Evolutionary conservation across 2,329 filamentous ascomycete species (phyloP).

Genomic region (Pseudogymnoascus sp.): DNA sequence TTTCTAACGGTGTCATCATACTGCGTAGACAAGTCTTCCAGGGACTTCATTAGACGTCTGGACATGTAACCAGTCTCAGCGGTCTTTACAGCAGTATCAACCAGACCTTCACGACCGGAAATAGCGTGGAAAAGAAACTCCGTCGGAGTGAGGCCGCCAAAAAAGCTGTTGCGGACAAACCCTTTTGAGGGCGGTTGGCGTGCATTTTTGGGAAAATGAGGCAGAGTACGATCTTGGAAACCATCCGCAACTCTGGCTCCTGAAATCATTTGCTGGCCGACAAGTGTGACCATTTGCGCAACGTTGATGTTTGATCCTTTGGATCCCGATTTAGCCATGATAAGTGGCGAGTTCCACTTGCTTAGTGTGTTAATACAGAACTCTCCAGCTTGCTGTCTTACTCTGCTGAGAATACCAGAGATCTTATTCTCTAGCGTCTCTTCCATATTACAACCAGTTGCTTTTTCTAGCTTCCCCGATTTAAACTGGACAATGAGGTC

Average conservation of each 20-base stretch:
- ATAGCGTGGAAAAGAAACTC: constrained; percentile 99
- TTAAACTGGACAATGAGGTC: constrained; percentile 76
- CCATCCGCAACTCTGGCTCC: constrained; percentile 88
- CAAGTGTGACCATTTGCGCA: constrained; percentile 95
- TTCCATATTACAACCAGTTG: constrained; percentile 83
- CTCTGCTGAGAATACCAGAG: constrained; percentile 83
- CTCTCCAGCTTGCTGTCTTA: constrained; percentile 83
- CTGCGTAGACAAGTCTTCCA: constrained; percentile 87
- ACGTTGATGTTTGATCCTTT: constrained; percentile 98
- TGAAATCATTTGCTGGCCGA: constrained; percentile 96
- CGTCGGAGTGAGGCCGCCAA: constrained; percentile 77
- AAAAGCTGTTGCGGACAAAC: constrained; percentile 97
- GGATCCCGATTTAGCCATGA: constrained; percentile 96
- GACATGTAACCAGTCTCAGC: constrained; percentile 99
- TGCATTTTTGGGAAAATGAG: constrained; percentile 90
- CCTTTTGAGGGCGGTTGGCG: constrained; percentile 91
- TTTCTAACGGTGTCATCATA: constrained; percentile 95
- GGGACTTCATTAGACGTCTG: constrained; percentile 90
- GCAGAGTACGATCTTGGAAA: constrained; percentile 89
- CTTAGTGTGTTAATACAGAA: constrained; percentile 87
- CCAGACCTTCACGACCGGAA: constrained; percentile 93
- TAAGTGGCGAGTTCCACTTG: constrained; percentile 81
- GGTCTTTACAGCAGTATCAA: constrained; percentile 98
- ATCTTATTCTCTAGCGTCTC: constrained; percentile 85
- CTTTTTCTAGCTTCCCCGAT: constrained; percentile 71